phyloP scores from a whole-genome alignment of 192 early-diverging fungal species.

The Backusella macrospora region DNA sequence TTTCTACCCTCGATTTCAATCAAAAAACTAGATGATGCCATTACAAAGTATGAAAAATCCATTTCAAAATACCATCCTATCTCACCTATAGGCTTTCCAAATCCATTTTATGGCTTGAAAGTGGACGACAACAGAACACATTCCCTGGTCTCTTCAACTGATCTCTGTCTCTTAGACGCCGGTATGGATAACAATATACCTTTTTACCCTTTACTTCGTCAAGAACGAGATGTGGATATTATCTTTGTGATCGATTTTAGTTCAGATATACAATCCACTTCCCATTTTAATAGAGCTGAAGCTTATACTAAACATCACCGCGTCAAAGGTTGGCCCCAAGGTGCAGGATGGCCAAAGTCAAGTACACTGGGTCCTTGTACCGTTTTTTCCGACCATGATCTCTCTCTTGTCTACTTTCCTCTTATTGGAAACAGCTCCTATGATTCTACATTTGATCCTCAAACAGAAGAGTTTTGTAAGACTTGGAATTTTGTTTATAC shows the following conservation, averaged over 20 bases:
- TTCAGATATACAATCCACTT: slow-evolving; percentile 67
- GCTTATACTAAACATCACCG: slow-evolving; percentile 59
- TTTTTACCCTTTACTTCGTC: slow-evolving; percentile 68
- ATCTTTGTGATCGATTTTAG: slow-evolving; percentile 74
- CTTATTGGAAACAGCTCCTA: slow-evolving; percentile 59
- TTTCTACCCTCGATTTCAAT: slow-evolving; percentile 42
- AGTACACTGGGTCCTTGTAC: slow-evolving; percentile 20
- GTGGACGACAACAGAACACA: slow-evolving; percentile 21
- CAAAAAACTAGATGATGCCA: slow-evolving; percentile 41
- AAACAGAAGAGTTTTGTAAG: slow-evolving; percentile 61
- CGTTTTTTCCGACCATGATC: neutral
- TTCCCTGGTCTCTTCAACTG: slow-evolving; percentile 33
- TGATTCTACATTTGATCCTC: slow-evolving; percentile 62
- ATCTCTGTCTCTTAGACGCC: slow-evolving; percentile 72
- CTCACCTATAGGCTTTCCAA: slow-evolving; percentile 66
- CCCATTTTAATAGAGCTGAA: slow-evolving; percentile 69
- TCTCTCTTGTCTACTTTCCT: slow-evolving; percentile 66
- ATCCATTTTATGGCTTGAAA: slow-evolving; percentile 62
- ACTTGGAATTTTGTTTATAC: slow-evolving; percentile 74
- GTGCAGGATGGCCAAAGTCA: slow-evolving; percentile 32
- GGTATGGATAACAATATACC: slow-evolving; percentile 84
- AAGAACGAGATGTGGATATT: slow-evolving; percentile 71
- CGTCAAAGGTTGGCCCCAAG: slow-evolving; percentile 56
- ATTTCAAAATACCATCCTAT: slow-evolving; percentile 61
- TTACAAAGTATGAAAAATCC: slow-evolving; percentile 53